These are phyloP conservation scores for Botrytis aclada DNA, from an alignment of 2,329 filamentous ascomycete species.

Conservation along the genomic window DNA sequence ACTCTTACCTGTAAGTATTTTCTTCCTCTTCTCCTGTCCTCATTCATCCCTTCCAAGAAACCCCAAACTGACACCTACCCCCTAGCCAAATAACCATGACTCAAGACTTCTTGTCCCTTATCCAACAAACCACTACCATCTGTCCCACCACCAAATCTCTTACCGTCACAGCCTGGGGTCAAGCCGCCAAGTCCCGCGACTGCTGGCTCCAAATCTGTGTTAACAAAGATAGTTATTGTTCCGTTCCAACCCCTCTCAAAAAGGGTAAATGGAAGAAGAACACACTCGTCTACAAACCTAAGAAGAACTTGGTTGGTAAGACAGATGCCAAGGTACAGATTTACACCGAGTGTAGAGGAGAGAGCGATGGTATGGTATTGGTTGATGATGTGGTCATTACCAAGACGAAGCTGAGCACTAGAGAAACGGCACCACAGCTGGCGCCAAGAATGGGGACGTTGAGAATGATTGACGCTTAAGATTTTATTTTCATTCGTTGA, in stretches of 20 bases:
- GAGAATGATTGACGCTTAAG: not conserved
- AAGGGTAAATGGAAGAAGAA: conserved; percentile 20
- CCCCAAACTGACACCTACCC: not conserved
- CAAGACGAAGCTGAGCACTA: not conserved
- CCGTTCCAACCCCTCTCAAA: not conserved
- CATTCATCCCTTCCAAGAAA: not conserved
- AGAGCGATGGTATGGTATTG: conserved; percentile 5
- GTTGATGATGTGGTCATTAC: conserved; percentile 10
- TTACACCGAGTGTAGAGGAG: conserved; percentile 14
- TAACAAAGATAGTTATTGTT: conserved; percentile 15
- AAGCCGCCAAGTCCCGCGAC: conserved; percentile 7
- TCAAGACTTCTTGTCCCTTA: conserved; percentile 4
- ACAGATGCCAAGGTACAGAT: not conserved
- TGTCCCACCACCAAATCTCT: not conserved
- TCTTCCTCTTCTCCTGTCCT: fast-evolving
- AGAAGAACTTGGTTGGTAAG: not conserved
- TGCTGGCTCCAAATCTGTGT: conserved; percentile 18
- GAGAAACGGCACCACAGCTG: not conserved
- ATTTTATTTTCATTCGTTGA: not conserved
- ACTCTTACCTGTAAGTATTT: conserved; percentile 8
- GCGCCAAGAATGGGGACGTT: not conserved
- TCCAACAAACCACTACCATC: conserved; percentile 16
- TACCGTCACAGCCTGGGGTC: conserved; percentile 2
- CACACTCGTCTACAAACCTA: not conserved
- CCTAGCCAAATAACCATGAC: conserved; percentile 13